Base-by-base conservation (phyloP, 441 rosid species). In the Sinapis alba region DNA sequence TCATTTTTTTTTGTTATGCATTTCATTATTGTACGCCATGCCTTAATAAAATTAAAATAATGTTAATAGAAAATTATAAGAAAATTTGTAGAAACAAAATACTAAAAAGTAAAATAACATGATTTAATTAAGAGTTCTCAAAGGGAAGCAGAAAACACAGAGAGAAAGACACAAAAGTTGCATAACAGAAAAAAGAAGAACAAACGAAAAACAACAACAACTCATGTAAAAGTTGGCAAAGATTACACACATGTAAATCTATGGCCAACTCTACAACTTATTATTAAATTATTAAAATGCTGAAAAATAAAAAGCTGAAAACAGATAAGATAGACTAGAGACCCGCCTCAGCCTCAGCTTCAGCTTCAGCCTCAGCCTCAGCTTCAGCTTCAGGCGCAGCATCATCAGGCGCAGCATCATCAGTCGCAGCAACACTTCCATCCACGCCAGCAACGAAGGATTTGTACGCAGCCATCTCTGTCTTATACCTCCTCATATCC, bases 401-500 rank as follows among this genome's bases (percentile, higher is more conserved):
- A 0, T 43, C 38, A 9, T 32, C 11, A 8, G 11, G 10, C 45
- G 1, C 50, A 47, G 20, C 53, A 47, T 47, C 53, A 47, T 47
- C 65, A 62, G 16, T 62, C 16, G 21, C 23, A 60, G 51, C 58
- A 18, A 13, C 62, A 30, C 0, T 51, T 30, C 26, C 51, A 11
- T 18, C 36, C 11, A 1, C 73, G 47, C 6, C 0, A 20, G 61
- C 86, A 54, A 76, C 24, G 32, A 81, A 78, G 38, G 88, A 79
- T 56, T 78, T 79, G 83, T 91, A 90, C 70, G 73, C 84, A 69
- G 83, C 89, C 92, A 89, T 88, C 78, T 91, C 96, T 43, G 41
- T 62, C 62, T 81, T 83, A 78, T 88, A 91, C 73, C 98, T 85
- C 84, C 90, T 86, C 71, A 80, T 84, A 71, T 94, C 97, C 74